phyloP scores from a whole-genome alignment of 768 basidiomycete genomes.

The Dioszegia hungarica region DNA sequence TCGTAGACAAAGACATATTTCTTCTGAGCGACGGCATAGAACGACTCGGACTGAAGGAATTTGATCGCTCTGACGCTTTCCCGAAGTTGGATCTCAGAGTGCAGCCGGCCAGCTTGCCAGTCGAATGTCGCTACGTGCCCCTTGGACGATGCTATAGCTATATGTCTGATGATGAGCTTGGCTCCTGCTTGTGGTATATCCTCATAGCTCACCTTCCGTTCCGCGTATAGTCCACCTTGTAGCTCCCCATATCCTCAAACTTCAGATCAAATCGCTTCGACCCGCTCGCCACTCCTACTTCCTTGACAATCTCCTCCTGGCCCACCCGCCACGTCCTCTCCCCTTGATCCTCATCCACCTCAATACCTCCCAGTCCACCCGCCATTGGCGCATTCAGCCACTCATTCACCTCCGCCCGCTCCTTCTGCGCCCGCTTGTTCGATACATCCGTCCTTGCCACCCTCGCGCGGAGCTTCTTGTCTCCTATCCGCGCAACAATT shows the following conservation, averaged over 20 bases:
- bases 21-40: constrained; percentile 92
- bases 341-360: constrained; percentile 65
- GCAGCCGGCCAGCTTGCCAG: constrained; percentile 79
- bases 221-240: constrained; percentile 75
- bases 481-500: constrained; percentile 56
- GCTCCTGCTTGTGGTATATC: background rate
- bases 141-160: constrained; percentile 73
- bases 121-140: constrained; percentile 93
- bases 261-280: constrained; percentile 64
- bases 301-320: constrained; percentile 67
- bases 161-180: constrained; percentile 56
- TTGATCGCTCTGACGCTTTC: constrained; percentile 92
- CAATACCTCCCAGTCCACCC: constrained; percentile 64
- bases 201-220: constrained; percentile 70
- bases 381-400: constrained; percentile 55
- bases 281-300: constrained; percentile 40
- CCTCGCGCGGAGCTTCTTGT: constrained; percentile 70
- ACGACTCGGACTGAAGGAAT: constrained; percentile 87
- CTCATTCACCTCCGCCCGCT: constrained; percentile 52
- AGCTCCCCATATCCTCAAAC: constrained; percentile 75
- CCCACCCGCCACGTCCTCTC: constrained; percentile 85
- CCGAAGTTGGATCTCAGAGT: constrained; percentile 74
- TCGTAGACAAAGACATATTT: constrained; percentile 97
- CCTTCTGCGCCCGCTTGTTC: constrained; percentile 53
- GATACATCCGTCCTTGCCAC: constrained; percentile 58